Conservation (phyloP, 139 green algal genomes). For the Closterium sp. region DNA sequence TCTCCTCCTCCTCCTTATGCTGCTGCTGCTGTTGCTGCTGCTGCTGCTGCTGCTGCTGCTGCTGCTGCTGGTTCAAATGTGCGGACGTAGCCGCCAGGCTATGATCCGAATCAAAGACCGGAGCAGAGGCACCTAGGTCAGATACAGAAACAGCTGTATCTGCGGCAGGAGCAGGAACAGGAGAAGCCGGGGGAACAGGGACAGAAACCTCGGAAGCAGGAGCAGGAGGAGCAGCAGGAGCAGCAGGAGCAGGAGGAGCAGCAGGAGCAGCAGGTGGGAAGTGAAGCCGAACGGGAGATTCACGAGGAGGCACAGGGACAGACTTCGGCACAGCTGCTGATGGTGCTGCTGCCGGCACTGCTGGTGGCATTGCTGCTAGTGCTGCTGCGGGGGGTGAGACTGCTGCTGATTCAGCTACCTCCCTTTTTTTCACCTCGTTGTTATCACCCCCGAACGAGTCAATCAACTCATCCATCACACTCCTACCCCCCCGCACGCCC, state of each 20-base stretch:
- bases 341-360: background rate
- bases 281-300: background rate
- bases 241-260: background rate
- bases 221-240: too few relatives aligned
- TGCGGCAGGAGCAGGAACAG: too few relatives aligned
- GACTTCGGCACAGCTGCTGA: background rate
- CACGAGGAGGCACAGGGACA: background rate
- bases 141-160: too few relatives aligned
- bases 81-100: too few relatives aligned
- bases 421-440: background rate
- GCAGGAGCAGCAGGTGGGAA: background rate
- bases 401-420: background rate
- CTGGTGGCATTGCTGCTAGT: background rate
- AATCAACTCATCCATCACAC: background rate
- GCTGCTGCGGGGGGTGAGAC: background rate
- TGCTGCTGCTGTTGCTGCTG: too few relatives aligned
- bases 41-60: too few relatives aligned
- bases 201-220: too few relatives aligned
- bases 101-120: background rate
- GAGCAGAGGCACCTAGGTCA: too few relatives aligned
- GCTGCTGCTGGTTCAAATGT: too few relatives aligned
- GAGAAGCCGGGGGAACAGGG: too few relatives aligned
- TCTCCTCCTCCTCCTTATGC: too few relatives aligned
- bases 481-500: background rate
- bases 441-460: background rate